Percentiles rank a stretch among this genome's conserved stretches.
Evolutionary conservation across 164 flowering plant genomes (phyloP).

Genomic region (Umbellularia californica): DNA sequence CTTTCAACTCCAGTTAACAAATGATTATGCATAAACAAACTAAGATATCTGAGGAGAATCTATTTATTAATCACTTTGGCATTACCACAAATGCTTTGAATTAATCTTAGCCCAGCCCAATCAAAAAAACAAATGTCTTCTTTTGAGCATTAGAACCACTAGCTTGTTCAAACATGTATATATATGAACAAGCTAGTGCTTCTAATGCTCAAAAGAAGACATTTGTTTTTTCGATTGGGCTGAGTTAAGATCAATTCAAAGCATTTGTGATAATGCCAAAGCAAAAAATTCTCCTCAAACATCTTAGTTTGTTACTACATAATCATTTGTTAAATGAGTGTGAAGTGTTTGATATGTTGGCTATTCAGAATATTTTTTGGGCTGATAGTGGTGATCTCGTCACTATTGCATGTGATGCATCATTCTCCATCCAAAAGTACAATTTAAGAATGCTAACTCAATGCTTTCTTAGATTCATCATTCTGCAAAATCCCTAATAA

Average conservation of each 20-base stretch:
- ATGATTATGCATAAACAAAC: not conserved
- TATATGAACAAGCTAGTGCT: too few species aligned
- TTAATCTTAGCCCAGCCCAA: slow-evolving; percentile 95
- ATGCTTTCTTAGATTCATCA: not conserved
- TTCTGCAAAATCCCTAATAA: not conserved
- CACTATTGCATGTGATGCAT: slow-evolving; percentile 85
- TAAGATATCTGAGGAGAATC: not conserved
- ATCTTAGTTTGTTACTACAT: not conserved
- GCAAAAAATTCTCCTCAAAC: slow-evolving; percentile 23
- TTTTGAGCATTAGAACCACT: slow-evolving; percentile 56
- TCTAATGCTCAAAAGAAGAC: slow-evolving; percentile 83
- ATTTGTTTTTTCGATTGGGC: slow-evolving; percentile 98
- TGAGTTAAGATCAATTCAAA: slow-evolving; percentile 82
- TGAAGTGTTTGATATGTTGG: not conserved
- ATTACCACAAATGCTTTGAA: slow-evolving; percentile 81
- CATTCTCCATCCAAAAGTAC: slow-evolving; percentile 90
- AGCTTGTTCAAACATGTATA: too few species aligned
- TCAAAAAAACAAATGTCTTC: slow-evolving; percentile 96
- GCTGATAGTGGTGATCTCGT: slow-evolving; percentile 98
- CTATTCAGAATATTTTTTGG: slow-evolving; percentile 83
- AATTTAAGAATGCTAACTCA: slow-evolving; percentile 49
- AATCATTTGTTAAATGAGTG: not conserved
- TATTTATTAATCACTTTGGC: slow-evolving; percentile 59
- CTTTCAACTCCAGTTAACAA: not conserved
- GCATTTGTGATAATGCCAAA: slow-evolving; percentile 89